A percentile compares a stretch with the other conserved stretches of the same genome.
Evolutionary conservation across 768 basidiomycete genomes (phyloP).

Genomic region (Suillus brevipes): DNA sequence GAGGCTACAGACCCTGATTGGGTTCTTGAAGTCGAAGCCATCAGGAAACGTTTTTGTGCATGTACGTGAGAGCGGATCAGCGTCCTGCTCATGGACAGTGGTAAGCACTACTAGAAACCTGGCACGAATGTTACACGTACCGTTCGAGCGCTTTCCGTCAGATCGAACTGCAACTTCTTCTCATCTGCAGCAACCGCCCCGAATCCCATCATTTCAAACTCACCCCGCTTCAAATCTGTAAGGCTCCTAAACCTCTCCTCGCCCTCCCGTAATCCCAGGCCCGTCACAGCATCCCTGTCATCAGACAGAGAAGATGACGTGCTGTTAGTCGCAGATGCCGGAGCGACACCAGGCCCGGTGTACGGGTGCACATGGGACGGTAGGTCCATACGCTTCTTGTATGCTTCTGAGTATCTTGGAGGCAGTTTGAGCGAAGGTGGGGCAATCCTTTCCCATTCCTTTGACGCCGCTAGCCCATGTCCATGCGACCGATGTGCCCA

Average conservation of each 20-base stretch:
- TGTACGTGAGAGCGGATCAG: slow-evolving; percentile 5
- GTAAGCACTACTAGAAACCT: slow-evolving; percentile 14
- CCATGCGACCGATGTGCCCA: slow-evolving; percentile 44
- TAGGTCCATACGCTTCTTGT: slow-evolving; percentile 76
- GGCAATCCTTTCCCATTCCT: slow-evolving; percentile 77
- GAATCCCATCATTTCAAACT: slow-evolving; percentile 87
- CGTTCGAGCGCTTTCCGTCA: slow-evolving; percentile 83
- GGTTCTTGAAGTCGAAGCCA: too few species aligned
- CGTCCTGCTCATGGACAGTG: neutral
- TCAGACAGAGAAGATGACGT: slow-evolving; percentile 36
- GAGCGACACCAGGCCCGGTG: slow-evolving; percentile 26
- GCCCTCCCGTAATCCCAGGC: slow-evolving; percentile 40
- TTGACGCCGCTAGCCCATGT: slow-evolving; percentile 52
- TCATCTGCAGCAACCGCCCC: slow-evolving; percentile 48
- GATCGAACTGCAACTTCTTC: slow-evolving; percentile 87
- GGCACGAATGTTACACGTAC: slow-evolving; percentile 32
- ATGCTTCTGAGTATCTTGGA: slow-evolving; percentile 73
- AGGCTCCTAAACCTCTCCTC: slow-evolving; percentile 78
- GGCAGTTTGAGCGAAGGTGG: slow-evolving; percentile 58
- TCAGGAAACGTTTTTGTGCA: neutral
- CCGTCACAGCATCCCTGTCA: slow-evolving; percentile 32
- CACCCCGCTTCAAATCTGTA: slow-evolving; percentile 89
- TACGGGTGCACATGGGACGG: slow-evolving; percentile 59
- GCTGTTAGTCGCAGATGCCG: slow-evolving; percentile 46
- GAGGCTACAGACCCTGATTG: too few species aligned